Evolutionary conservation across 257 asterid species (phyloP).

Genomic region (Voacanga thouarsii): DNA sequence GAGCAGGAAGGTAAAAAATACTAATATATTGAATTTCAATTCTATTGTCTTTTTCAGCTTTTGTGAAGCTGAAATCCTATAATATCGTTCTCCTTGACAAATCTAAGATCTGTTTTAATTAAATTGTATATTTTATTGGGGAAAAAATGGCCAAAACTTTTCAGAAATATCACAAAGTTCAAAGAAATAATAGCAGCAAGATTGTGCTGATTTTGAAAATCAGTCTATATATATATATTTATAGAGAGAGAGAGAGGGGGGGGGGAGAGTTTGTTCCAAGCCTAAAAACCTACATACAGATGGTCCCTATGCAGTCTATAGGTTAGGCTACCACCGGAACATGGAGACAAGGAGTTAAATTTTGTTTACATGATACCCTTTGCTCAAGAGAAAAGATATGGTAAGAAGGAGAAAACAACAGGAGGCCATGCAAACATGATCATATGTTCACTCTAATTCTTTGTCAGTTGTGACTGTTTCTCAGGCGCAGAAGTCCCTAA

Average conservation of each 20-base stretch:
- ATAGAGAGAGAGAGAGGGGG: not conserved
- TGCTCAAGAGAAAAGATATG: not conserved
- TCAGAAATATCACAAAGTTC: not conserved
- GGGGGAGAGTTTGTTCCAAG: too few relatives aligned
- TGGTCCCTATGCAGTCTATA: not conserved
- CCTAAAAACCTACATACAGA: not conserved
- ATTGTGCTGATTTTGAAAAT: not conserved
- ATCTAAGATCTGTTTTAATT: not conserved
- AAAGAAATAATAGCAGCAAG: not conserved
- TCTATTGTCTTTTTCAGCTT: not conserved
- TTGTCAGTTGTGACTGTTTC: not conserved
- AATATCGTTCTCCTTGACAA: not conserved
- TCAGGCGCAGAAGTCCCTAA: not conserved
- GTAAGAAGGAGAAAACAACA: not conserved
- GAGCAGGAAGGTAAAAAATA: not conserved
- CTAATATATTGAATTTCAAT: not conserved
- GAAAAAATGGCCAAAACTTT: not conserved
- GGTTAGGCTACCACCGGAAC: not conserved
- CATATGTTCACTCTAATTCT: not conserved
- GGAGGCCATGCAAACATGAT: not conserved
- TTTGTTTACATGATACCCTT: slow-evolving; percentile 1
- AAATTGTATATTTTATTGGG: not conserved
- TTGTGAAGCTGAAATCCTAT: not conserved
- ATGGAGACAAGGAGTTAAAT: not conserved
- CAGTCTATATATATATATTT: not conserved